phyloP scores from a whole-genome alignment of 345 rosid genomes.

The Dipteronia dyeriana region DNA sequence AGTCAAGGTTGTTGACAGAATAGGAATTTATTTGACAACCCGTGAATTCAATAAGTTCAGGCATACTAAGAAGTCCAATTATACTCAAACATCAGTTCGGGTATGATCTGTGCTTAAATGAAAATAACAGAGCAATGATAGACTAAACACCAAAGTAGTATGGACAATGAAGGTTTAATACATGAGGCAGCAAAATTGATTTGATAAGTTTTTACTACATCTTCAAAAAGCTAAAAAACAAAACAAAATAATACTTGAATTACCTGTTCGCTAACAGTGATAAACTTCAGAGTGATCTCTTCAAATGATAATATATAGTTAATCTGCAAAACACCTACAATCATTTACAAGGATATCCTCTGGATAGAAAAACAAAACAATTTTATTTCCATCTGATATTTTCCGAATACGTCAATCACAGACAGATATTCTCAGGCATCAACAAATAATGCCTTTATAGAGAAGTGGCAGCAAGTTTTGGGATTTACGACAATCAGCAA shows the following conservation, averaged over 20 bases:
- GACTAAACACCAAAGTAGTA: not conserved
- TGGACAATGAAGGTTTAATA: not conserved
- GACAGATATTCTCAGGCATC: not conserved
- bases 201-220: not conserved
- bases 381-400: not conserved
- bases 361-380: not conserved
- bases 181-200: not conserved
- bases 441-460: not conserved
- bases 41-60: not conserved
- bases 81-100: slow-evolving; percentile 7
- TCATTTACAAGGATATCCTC: slow-evolving; percentile 19
- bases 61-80: not conserved
- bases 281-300: slow-evolving; percentile 94
- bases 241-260: slow-evolving; percentile 18
- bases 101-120: not conserved
- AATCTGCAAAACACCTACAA: slow-evolving; percentile 57
- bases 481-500: not conserved
- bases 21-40: not conserved
- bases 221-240: slow-evolving; percentile 14
- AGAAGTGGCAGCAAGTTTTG: not conserved
- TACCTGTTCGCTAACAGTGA: slow-evolving; percentile 82
- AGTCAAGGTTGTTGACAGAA: not conserved
- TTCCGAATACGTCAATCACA: not conserved
- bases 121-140: not conserved
- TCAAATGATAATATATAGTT: slow-evolving; percentile 86